phyloP scores from a whole-genome alignment of 306 rosid species.

The Parietaria judaica region DNA sequence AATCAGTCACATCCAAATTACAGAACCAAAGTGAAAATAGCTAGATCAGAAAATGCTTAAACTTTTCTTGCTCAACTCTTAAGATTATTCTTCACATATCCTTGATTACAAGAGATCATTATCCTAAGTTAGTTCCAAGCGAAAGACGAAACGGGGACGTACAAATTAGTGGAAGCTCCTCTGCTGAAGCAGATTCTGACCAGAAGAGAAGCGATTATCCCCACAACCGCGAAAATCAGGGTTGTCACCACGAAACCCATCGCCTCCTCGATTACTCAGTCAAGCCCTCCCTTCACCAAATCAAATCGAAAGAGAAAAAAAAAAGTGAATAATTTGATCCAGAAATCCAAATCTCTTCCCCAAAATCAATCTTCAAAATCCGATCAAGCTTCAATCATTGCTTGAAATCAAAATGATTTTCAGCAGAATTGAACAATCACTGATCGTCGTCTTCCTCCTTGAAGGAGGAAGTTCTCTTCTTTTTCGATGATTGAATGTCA shows the following conservation, averaged over 20 bases:
- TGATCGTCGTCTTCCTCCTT: slow-evolving; percentile 1
- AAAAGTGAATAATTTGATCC: slow-evolving; percentile 5
- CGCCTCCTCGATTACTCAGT: background rate
- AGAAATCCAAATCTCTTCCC: background rate
- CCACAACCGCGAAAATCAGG: slow-evolving; percentile 25
- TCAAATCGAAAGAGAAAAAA: slow-evolving; percentile 1
- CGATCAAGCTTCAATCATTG: background rate
- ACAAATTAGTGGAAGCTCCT: slow-evolving; percentile 28
- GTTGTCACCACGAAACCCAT: slow-evolving; percentile 30
- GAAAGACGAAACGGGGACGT: slow-evolving; percentile 2
- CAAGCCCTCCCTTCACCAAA: background rate
- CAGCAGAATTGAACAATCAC: background rate
- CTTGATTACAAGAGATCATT: background rate
- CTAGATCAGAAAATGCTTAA: background rate
- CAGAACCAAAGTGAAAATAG: background rate
- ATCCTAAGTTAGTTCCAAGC: background rate
- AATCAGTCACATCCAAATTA: background rate
- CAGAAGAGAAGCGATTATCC: slow-evolving; percentile 27
- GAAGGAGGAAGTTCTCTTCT: background rate
- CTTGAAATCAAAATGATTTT: background rate
- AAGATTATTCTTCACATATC: background rate
- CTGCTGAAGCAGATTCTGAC: slow-evolving; percentile 28
- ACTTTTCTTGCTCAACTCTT: background rate
- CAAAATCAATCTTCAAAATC: background rate
- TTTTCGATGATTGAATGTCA: background rate